Percentiles rank a stretch among this genome's conserved stretches.
Evolutionary conservation across 192 early-diverging fungal species (phyloP).

Genomic region (Gaertneriomyces sp.): DNA sequence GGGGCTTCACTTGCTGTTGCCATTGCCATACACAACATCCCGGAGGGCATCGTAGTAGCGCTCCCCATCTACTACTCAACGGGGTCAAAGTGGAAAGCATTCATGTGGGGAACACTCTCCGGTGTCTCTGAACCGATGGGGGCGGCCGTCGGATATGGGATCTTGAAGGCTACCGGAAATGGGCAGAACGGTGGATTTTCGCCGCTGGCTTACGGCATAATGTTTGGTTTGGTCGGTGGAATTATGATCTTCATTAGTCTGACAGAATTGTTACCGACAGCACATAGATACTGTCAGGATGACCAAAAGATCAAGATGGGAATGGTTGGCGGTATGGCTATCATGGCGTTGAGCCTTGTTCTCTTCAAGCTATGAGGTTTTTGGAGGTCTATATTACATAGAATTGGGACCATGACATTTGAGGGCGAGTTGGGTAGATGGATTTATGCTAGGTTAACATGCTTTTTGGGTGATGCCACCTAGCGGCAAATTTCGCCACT

Average conservation of each 20-base stretch:
- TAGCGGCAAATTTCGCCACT: too few relatives aligned
- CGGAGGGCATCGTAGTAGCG: conserved; percentile 49
- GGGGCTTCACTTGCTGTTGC: conserved; percentile 43
- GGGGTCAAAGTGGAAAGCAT: conserved; percentile 24
- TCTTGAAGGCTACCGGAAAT: conserved; percentile 17
- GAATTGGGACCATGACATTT: too few relatives aligned
- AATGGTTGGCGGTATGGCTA: conserved; percentile 39
- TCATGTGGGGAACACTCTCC: conserved; percentile 40
- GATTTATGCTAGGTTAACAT: too few relatives aligned
- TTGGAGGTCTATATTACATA: too few relatives aligned
- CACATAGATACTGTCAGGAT: conserved; percentile 34
- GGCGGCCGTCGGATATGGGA: conserved; percentile 27
- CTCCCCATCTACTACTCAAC: conserved; percentile 41
- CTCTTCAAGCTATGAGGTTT: conserved; percentile 3
- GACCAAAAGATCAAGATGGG: conserved; percentile 20
- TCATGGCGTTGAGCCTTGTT: conserved; percentile 21
- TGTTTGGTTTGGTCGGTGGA: conserved; percentile 41
- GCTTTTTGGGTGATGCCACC: too few relatives aligned
- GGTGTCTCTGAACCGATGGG: conserved; percentile 45
- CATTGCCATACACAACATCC: conserved; percentile 46
- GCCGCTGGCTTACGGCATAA: conserved; percentile 12
- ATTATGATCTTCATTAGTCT: conserved; percentile 48
- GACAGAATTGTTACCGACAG: conserved; percentile 41
- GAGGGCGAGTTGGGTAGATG: too few relatives aligned
- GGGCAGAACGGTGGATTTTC: conserved; percentile 9